A percentile compares a stretch with the other conserved stretches of the same genome.
These are phyloP conservation scores for Lactarius psammicola DNA, from an alignment of 768 basidiomycete species.

Conservation along the genomic window DNA sequence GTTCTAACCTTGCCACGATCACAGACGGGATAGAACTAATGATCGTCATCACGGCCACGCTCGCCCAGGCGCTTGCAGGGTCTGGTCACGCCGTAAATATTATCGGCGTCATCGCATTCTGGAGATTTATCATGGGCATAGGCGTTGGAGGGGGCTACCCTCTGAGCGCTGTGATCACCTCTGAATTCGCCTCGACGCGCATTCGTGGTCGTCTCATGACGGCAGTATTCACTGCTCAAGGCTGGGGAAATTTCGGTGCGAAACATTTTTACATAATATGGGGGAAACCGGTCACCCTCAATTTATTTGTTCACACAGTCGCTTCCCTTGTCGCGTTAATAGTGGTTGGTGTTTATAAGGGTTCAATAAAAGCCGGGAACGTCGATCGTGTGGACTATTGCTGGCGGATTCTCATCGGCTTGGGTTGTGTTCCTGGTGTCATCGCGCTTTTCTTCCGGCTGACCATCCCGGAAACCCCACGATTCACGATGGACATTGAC, in stretches of 20 bases:
- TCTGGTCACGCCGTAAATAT: constrained; percentile 64
- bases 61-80: constrained; percentile 80
- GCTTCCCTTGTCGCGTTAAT: constrained; percentile 67
- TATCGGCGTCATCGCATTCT: constrained; percentile 73
- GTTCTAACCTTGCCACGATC: not conserved
- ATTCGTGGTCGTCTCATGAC: constrained; percentile 86
- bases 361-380: constrained; percentile 47
- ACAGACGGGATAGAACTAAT: constrained; percentile 70
- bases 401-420: constrained; percentile 87
- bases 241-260: constrained; percentile 84
- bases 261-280: constrained; percentile 5
- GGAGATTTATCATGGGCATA: constrained; percentile 81
- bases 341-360: constrained; percentile 66
- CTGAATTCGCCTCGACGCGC: constrained; percentile 79
- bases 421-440: constrained; percentile 78
- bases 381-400: constrained; percentile 62
- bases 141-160: constrained; percentile 92
- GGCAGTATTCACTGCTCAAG: constrained; percentile 80
- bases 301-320: constrained; percentile 34
- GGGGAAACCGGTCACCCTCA: not conserved
- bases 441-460: constrained; percentile 89
- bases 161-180: constrained; percentile 79
- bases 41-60: constrained; percentile 77
- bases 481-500: constrained; percentile 90
- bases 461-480: constrained; percentile 89